phyloP scores from a whole-genome alignment of 805 yeast genomes.

The Hagleromyces aurorensis region DNA sequence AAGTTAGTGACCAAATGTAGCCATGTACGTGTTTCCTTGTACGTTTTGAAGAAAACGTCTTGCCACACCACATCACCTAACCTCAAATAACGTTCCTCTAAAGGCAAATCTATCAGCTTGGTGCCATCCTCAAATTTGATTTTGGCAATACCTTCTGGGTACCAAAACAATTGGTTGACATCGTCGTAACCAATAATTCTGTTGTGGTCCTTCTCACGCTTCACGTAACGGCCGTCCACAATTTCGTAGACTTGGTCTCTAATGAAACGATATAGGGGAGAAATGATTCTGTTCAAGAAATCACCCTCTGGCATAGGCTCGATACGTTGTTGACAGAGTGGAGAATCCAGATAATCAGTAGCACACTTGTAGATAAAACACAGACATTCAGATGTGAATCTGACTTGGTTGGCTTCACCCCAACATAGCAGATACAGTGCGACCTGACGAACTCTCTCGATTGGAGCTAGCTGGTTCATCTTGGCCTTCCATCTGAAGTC shows the following conservation, averaged over 20 bases:
- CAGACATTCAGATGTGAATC: slow-evolving; percentile 84
- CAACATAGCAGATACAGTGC: slow-evolving; percentile 68
- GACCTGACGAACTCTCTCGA: slow-evolving; percentile 72
- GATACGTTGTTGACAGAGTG: slow-evolving; percentile 80
- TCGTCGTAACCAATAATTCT: slow-evolving; percentile 89
- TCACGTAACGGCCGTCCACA: slow-evolving; percentile 71
- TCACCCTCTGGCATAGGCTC: slow-evolving; percentile 85
- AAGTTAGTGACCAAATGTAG: slow-evolving; percentile 90
- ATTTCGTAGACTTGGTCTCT: slow-evolving; percentile 79
- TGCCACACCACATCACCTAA: slow-evolving; percentile 92
- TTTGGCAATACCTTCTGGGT: slow-evolving; percentile 96
- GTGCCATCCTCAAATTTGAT: slow-evolving; percentile 88
- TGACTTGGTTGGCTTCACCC: slow-evolving; percentile 92
- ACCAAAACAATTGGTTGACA: slow-evolving; percentile 98
- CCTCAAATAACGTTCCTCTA: slow-evolving; percentile 79
- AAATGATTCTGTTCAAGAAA: slow-evolving; percentile 81
- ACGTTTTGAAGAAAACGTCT: slow-evolving; percentile 89
- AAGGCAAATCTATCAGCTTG: slow-evolving; percentile 82
- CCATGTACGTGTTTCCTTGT: slow-evolving; percentile 95
- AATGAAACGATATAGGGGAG: slow-evolving; percentile 77
- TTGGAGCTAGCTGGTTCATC: slow-evolving; percentile 64
- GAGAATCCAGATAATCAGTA: slow-evolving; percentile 78
- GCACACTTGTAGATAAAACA: slow-evolving; percentile 96
- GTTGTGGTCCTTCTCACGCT: slow-evolving; percentile 81
- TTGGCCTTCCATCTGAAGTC: slow-evolving; percentile 74